Percentiles rank a stretch among this genome's conserved stretches.
These are phyloP conservation scores for Fusarium coicis DNA, from an alignment of 2,329 filamentous ascomycete species.

Conservation along the genomic window DNA sequence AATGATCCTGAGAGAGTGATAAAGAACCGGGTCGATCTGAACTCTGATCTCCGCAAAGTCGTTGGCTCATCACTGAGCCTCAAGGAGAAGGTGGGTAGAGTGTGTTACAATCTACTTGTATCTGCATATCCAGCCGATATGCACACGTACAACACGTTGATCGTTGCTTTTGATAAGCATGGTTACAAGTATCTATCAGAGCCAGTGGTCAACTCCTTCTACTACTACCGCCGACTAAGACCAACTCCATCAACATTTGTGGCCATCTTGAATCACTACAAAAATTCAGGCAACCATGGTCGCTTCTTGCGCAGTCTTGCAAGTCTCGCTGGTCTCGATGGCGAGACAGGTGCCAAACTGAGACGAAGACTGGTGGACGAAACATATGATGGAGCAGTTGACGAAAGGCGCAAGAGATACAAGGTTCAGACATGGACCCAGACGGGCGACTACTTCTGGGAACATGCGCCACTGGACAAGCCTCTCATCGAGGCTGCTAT, in stretches of 20 bases:
- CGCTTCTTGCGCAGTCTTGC: slow-evolving; percentile 58
- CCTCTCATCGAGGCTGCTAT: slow-evolving; percentile 59
- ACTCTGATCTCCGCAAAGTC: slow-evolving; percentile 46
- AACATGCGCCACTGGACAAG: slow-evolving; percentile 53
- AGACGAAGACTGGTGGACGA: slow-evolving; percentile 50
- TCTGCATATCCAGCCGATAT: slow-evolving; percentile 71
- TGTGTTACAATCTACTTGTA: slow-evolving; percentile 75
- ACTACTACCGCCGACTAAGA: slow-evolving; percentile 55
- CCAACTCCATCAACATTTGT: slow-evolving; percentile 62
- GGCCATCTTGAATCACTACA: slow-evolving; percentile 63
- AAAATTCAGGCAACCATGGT: slow-evolving; percentile 52
- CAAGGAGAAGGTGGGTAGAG: slow-evolving; percentile 51
- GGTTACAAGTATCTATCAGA: slow-evolving; percentile 62
- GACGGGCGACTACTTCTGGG: slow-evolving; percentile 51
- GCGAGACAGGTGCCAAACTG: slow-evolving; percentile 52
- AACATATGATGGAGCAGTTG: slow-evolving; percentile 45
- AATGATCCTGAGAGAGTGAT: slow-evolving; percentile 43
- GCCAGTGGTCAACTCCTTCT: slow-evolving; percentile 63
- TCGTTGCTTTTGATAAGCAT: slow-evolving; percentile 70
- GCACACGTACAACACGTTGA: slow-evolving; percentile 76
- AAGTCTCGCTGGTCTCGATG: slow-evolving; percentile 58
- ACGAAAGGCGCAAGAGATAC: slow-evolving; percentile 42
- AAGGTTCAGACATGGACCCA: slow-evolving; percentile 35
- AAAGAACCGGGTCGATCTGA: slow-evolving; percentile 44
- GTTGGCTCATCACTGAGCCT: slow-evolving; percentile 41